Evolutionary conservation across 2,329 filamentous ascomycete genomes (phyloP).

Genomic region (Ilyonectria destructans): DNA sequence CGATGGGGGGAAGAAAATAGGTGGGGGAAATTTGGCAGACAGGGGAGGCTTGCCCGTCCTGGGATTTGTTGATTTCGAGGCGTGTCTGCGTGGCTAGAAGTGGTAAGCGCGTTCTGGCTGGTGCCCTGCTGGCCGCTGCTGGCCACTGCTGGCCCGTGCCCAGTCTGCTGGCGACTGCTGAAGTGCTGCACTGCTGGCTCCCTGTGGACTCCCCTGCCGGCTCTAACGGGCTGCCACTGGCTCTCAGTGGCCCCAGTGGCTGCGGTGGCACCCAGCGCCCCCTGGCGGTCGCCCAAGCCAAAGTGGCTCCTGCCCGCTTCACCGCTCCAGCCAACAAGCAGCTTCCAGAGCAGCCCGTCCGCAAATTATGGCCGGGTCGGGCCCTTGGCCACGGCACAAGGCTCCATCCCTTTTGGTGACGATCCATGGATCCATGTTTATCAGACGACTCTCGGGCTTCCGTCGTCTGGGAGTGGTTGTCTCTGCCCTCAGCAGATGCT

Average conservation of each 20-base stretch:
- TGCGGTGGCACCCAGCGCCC: neutral
- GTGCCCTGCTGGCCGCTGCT: constrained; percentile 38
- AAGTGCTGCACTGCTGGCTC: constrained; percentile 13
- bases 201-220: constrained; percentile 22
- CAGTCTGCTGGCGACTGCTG: constrained; percentile 13
- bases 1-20: constrained; percentile 58
- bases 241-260: constrained; percentile 16
- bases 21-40: constrained; percentile 65
- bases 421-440: constrained; percentile 49
- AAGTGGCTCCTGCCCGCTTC: constrained; percentile 32
- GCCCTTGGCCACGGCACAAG: constrained; percentile 24
- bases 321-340: constrained; percentile 38
- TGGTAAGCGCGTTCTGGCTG: constrained; percentile 55
- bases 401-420: constrained; percentile 30
- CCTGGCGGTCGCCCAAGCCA: constrained; percentile 10
- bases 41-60: constrained; percentile 53
- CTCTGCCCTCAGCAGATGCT: neutral
- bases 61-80: constrained; percentile 60
- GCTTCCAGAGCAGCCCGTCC: constrained; percentile 21
- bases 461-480: constrained; percentile 5
- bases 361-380: constrained; percentile 33
- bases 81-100: constrained; percentile 53
- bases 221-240: constrained; percentile 25
- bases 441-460: constrained; percentile 44
- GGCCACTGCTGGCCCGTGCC: constrained; percentile 36